A percentile compares a stretch with the other conserved stretches of the same genome.
These are phyloP conservation scores for Oidium heveae DNA, from an alignment of 2,329 filamentous ascomycete genomes.

Conservation along the genomic window DNA sequence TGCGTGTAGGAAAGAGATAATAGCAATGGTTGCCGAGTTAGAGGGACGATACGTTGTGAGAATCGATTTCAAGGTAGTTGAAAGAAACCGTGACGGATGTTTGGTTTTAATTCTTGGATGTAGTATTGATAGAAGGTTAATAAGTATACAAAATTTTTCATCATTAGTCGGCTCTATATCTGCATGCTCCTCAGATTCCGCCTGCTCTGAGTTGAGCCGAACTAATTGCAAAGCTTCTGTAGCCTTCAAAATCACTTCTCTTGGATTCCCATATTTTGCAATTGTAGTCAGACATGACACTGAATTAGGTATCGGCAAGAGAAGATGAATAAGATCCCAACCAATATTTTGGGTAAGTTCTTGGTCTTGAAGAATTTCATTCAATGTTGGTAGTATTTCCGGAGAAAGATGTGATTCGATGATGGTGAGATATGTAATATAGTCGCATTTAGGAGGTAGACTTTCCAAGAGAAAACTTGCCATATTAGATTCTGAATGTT, in stretches of 20 bases:
- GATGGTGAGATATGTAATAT: slow-evolving; percentile 55
- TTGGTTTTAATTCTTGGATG: slow-evolving; percentile 54
- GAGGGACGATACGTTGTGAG: slow-evolving; percentile 37
- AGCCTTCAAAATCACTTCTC: slow-evolving; percentile 60
- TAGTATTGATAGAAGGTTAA: slow-evolving; percentile 47
- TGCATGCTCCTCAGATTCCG: slow-evolving; percentile 5
- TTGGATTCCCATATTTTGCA: slow-evolving; percentile 51
- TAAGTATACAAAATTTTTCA: slow-evolving; percentile 38
- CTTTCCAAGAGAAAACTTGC: slow-evolving; percentile 11
- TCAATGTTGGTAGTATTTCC: slow-evolving; percentile 39
- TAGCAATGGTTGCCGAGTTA: slow-evolving; percentile 40
- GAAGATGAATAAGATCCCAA: slow-evolving; percentile 59
- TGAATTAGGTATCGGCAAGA: slow-evolving; percentile 42
- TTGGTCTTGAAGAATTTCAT: slow-evolving; percentile 42
- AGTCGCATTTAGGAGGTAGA: slow-evolving; percentile 29
- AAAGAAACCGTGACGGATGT: slow-evolving; percentile 54
- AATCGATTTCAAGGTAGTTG: slow-evolving; percentile 49
- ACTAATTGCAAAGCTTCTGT: slow-evolving; percentile 44
- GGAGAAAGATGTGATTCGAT: slow-evolving; percentile 47
- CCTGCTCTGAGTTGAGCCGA: slow-evolving; percentile 18
- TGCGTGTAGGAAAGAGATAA: slow-evolving; percentile 45
- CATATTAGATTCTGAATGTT: slow-evolving; percentile 3
- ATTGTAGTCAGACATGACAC: slow-evolving; percentile 48
- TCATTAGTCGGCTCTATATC: slow-evolving; percentile 8
- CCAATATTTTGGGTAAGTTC: slow-evolving; percentile 51